Conservation (phyloP, 2,329 filamentous ascomycete species). For the Clarireedia monteithiana region DNA sequence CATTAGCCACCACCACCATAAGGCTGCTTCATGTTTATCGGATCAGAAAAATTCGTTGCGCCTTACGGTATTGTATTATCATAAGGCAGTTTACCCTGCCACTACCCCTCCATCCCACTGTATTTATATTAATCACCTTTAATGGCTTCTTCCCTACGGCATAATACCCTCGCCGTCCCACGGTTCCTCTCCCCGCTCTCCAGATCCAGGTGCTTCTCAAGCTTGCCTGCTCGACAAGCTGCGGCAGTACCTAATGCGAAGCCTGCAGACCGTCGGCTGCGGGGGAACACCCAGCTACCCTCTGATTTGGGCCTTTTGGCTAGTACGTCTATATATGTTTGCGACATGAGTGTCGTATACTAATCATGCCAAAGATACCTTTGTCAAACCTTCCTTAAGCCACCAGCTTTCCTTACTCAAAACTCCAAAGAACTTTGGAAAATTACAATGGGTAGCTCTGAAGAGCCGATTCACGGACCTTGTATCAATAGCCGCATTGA, state of each 20-base stretch:
- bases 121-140: not conserved
- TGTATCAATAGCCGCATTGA: conserved; percentile 15
- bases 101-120: not conserved
- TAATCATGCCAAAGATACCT: conserved; percentile 27
- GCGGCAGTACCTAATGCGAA: not conserved
- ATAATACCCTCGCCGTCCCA: conserved; percentile 15
- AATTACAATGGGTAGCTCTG: conserved; percentile 24
- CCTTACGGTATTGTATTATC: not conserved
- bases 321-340: conserved; percentile 13
- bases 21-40: not conserved
- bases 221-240: conserved; percentile 9
- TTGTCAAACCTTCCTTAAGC: conserved; percentile 28
- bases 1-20: not conserved
- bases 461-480: conserved; percentile 20
- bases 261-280: not conserved
- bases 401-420: conserved; percentile 27
- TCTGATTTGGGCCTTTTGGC: conserved; percentile 23
- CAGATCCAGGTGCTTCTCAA: conserved; percentile 20
- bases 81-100: not conserved
- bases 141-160: conserved; percentile 22
- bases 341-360: not conserved
- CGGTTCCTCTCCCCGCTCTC: conserved; percentile 8
- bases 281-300: not conserved
- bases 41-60: not conserved
- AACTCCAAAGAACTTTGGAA: conserved; percentile 19